These are phyloP conservation scores for Lycium ferocissimum DNA, from an alignment of 257 asterid species.

Conservation along the genomic window DNA sequence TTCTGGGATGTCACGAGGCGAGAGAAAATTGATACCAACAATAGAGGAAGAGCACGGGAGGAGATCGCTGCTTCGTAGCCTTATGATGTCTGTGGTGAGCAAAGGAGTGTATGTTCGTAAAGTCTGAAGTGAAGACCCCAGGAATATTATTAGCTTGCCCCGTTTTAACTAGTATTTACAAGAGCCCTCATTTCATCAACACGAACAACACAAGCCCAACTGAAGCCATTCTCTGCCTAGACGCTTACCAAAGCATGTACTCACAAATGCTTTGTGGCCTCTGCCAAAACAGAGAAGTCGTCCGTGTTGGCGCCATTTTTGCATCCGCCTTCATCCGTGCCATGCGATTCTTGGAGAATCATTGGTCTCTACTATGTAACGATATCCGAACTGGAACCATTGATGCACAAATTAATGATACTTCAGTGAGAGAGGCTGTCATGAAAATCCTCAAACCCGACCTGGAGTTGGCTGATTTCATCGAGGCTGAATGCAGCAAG, in stretches of 20 bases:
- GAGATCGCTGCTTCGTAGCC: constrained; percentile 12
- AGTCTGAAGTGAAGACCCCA: constrained; percentile 22
- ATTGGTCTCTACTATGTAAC: constrained; percentile 10
- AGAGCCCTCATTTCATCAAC: not conserved
- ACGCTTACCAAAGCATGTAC: constrained; percentile 9
- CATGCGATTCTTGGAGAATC: constrained; percentile 7
- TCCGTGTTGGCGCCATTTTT: not conserved
- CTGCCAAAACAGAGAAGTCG: constrained; percentile 1
- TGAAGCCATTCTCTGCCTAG: constrained; percentile 21
- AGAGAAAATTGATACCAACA: constrained; percentile 22
- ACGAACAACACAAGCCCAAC: constrained; percentile 24
- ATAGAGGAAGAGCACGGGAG: not conserved
- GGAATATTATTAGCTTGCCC: constrained; percentile 29
- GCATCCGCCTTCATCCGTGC: constrained; percentile 14
- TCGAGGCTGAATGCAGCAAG: constrained; percentile 22
- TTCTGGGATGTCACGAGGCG: not conserved
- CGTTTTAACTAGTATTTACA: not conserved
- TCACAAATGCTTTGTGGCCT: constrained; percentile 23
- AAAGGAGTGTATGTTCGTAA: constrained; percentile 23
- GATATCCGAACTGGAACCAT: not conserved
- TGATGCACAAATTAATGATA: not conserved
- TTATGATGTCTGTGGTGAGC: constrained; percentile 24
- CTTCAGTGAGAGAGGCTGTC: not conserved
- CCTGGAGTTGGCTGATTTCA: constrained; percentile 27
- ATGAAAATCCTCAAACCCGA: constrained; percentile 26